phyloP scores from a whole-genome alignment of 176 grass and related monocot genomes.

The Puya raimondii region DNA sequence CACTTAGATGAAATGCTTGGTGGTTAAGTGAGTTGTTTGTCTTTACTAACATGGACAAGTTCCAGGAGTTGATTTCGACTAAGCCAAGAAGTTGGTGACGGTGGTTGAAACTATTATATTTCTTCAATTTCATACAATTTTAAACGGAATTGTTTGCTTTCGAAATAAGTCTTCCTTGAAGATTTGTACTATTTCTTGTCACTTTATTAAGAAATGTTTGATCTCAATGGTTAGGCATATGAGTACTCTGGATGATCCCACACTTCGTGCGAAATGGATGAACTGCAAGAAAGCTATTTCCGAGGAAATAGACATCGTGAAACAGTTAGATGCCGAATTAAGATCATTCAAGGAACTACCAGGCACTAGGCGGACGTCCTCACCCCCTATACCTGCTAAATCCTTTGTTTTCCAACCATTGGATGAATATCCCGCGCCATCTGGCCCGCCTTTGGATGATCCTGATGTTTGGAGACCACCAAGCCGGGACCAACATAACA shows the following conservation, averaged over 20 bases:
- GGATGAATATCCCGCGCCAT: constrained; percentile 82
- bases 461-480: constrained; percentile 85
- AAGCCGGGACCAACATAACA: constrained; percentile 44
- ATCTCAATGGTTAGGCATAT: constrained; percentile 47
- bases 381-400: constrained; percentile 74
- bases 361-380: constrained; percentile 56
- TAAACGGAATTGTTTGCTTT: not conserved
- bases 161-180: not conserved
- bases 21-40: no score
- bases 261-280: constrained; percentile 64
- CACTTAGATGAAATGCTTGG: no score
- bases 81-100: no score
- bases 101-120: no score
- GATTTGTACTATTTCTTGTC: not conserved
- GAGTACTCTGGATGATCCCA: constrained; percentile 66
- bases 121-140: no score
- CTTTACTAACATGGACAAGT: no score
- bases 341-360: constrained; percentile 65
- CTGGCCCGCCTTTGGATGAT: constrained; percentile 63
- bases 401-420: constrained; percentile 87
- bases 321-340: constrained; percentile 69
- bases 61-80: no score
- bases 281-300: constrained; percentile 81
- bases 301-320: constrained; percentile 78
- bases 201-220: not conserved